phyloP scores from a whole-genome alignment of 306 rosid genomes.

The Citrullus amarus region DNA sequence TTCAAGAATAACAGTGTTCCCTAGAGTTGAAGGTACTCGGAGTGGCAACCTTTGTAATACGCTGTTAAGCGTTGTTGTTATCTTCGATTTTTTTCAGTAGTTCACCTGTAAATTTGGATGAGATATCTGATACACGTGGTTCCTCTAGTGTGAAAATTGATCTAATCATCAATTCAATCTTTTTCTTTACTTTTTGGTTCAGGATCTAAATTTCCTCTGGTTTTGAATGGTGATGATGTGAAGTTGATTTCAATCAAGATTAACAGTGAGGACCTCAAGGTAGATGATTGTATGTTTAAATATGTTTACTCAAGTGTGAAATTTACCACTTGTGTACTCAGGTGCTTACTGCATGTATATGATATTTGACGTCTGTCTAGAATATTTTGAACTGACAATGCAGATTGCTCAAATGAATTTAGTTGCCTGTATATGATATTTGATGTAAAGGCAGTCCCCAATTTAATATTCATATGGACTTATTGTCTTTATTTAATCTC shows the following conservation, averaged over 20 bases:
- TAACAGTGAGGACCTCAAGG: constrained; percentile 67
- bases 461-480: background rate
- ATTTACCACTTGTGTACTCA: too few relatives aligned
- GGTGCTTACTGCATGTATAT: background rate
- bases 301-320: background rate
- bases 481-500: background rate
- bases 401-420: background rate
- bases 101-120: background rate
- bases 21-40: constrained; percentile 36
- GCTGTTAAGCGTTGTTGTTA: background rate
- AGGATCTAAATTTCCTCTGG: constrained; percentile 62
- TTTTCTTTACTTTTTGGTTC: constrained; percentile 10
- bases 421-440: background rate
- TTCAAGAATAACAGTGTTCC: constrained; percentile 69
- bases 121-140: background rate
- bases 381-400: background rate
- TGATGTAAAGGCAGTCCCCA: background rate
- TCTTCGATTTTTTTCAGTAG: background rate
- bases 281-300: constrained; percentile 8
- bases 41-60: background rate
- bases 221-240: constrained; percentile 65
- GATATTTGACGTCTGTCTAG: background rate
- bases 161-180: constrained; percentile 8
- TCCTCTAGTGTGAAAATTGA: background rate
- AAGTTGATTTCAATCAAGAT: constrained; percentile 52